Evolutionary conservation across 2,329 filamentous ascomycete species (phyloP).

Genomic region (Leptographium lundbergii): DNA sequence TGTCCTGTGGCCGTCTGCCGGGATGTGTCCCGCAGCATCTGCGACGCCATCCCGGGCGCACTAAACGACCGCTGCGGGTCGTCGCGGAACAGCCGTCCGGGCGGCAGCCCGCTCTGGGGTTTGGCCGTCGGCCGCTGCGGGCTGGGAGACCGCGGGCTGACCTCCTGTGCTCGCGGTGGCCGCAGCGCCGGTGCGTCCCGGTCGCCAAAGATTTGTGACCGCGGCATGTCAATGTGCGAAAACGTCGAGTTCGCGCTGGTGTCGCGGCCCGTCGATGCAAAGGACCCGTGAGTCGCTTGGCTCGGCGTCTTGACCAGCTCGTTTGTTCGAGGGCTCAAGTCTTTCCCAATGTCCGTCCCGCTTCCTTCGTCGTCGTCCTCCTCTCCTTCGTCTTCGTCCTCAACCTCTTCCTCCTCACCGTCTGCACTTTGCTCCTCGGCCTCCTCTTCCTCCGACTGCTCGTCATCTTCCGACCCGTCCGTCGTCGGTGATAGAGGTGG

Average conservation of each 20-base stretch:
- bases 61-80: slow-evolving; percentile 44
- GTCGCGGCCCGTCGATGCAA: slow-evolving; percentile 28
- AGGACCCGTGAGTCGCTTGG: slow-evolving; percentile 46
- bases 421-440: slow-evolving; percentile 17
- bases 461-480: slow-evolving; percentile 14
- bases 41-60: slow-evolving; percentile 45
- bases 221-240: slow-evolving; percentile 29
- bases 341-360: slow-evolving; percentile 52
- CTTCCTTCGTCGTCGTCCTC: slow-evolving; percentile 44
- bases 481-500: slow-evolving; percentile 9
- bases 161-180: slow-evolving; percentile 33
- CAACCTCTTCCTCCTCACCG: slow-evolving; percentile 26
- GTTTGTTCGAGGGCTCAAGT: slow-evolving; percentile 39
- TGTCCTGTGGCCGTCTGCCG: slow-evolving; percentile 22
- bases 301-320: slow-evolving; percentile 31
- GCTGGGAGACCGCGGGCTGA: slow-evolving; percentile 61
- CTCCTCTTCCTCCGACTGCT: slow-evolving; percentile 24
- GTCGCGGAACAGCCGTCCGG: slow-evolving; percentile 35
- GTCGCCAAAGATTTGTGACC: slow-evolving; percentile 41
- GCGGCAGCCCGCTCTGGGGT: background rate
- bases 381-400: slow-evolving; percentile 26
- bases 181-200: slow-evolving; percentile 40
- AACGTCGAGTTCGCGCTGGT: slow-evolving; percentile 34
- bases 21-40: slow-evolving; percentile 29
- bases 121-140: slow-evolving; percentile 34